Percentiles rank a stretch among this genome's conserved stretches.
Conservation (phyloP, 768 basidiomycete species). For the Macrocybe gigantea region DNA sequence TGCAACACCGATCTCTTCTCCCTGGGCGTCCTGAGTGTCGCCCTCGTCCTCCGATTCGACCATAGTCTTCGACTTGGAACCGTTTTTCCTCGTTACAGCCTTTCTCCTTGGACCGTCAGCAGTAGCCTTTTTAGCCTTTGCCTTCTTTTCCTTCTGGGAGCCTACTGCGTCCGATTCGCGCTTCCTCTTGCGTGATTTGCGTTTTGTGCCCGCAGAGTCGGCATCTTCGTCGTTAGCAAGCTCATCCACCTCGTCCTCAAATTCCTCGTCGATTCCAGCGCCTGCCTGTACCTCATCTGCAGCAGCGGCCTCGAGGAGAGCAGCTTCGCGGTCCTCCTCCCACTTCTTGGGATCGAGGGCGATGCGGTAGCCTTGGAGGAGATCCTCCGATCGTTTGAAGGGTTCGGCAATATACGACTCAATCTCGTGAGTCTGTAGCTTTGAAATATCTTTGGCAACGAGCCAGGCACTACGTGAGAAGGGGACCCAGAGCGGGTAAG, state of each 20-base stretch:
- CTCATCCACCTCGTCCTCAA: slow-evolving; percentile 62
- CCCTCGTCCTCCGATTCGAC: slow-evolving; percentile 70
- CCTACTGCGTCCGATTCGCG: slow-evolving; percentile 48
- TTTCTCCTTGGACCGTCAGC: slow-evolving; percentile 31
- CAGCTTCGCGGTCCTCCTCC: slow-evolving; percentile 30
- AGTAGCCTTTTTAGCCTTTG: slow-evolving; percentile 38
- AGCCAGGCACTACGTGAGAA: slow-evolving; percentile 69
- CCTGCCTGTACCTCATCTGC: slow-evolving; percentile 8
- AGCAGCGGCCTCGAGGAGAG: slow-evolving; percentile 9
- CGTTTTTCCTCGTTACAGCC: slow-evolving; percentile 43
- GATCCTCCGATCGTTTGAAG: slow-evolving; percentile 70
- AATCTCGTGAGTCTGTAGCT: slow-evolving; percentile 76
- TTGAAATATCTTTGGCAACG: slow-evolving; percentile 73
- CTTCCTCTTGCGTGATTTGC: slow-evolving; percentile 44
- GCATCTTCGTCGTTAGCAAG: slow-evolving; percentile 43
- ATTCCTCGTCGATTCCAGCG: slow-evolving; percentile 34
- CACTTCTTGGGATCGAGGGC: slow-evolving; percentile 57
- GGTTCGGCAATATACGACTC: slow-evolving; percentile 75
- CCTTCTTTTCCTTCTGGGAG: slow-evolving; percentile 16
- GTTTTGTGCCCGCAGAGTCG: slow-evolving; percentile 41
- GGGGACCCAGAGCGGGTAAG: slow-evolving; percentile 1
- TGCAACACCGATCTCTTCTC: slow-evolving; percentile 37
- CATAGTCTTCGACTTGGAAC: slow-evolving; percentile 46
- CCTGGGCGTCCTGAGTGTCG: slow-evolving; percentile 43
- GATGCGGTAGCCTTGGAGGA: slow-evolving; percentile 72